phyloP scores from a whole-genome alignment of 306 rosid species.

The Prunus mira region DNA sequence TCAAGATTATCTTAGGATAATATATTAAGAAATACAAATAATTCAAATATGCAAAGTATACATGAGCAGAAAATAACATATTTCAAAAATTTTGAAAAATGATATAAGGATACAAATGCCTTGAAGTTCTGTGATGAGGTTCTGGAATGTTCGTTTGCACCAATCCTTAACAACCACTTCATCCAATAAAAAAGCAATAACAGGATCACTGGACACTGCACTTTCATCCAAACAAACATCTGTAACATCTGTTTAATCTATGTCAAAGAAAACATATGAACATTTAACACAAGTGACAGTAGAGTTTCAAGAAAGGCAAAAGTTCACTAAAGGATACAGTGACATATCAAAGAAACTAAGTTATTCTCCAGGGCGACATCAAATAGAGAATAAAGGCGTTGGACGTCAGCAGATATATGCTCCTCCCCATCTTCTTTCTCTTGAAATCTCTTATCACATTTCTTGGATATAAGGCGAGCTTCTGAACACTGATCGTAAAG shows the following conservation, averaged over 20 bases:
- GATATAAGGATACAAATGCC: conserved; percentile 75
- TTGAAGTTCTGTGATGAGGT: conserved; percentile 61
- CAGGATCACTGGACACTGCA: conserved; percentile 98
- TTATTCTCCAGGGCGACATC: conserved; percentile 98
- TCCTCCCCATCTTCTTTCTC: conserved; percentile 75
- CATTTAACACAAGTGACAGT: background rate
- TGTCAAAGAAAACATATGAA: conserved; percentile 54
- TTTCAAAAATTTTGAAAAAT: conserved; percentile 12
- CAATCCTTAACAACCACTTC: conserved; percentile 99
- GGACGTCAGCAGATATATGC: conserved; percentile 69
- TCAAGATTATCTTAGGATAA: conserved; percentile 60
- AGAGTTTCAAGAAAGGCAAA: background rate
- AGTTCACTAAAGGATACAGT: conserved; percentile 66
- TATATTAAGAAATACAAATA: conserved; percentile 34
- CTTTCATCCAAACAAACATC: conserved; percentile 98
- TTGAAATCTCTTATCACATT: conserved; percentile 70
- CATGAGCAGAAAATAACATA: background rate
- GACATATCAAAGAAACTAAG: conserved; percentile 83
- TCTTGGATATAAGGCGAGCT: conserved; percentile 84
- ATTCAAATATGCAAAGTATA: background rate
- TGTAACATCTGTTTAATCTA: conserved; percentile 70
- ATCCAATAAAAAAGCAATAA: conserved; percentile 96
- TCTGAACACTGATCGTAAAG: conserved; percentile 79
- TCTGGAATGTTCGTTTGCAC: conserved; percentile 87
- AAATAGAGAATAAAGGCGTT: conserved; percentile 77